phyloP scores from a whole-genome alignment of 1,284 basidiomycete genomes.

The Dichomitus squalens region DNA sequence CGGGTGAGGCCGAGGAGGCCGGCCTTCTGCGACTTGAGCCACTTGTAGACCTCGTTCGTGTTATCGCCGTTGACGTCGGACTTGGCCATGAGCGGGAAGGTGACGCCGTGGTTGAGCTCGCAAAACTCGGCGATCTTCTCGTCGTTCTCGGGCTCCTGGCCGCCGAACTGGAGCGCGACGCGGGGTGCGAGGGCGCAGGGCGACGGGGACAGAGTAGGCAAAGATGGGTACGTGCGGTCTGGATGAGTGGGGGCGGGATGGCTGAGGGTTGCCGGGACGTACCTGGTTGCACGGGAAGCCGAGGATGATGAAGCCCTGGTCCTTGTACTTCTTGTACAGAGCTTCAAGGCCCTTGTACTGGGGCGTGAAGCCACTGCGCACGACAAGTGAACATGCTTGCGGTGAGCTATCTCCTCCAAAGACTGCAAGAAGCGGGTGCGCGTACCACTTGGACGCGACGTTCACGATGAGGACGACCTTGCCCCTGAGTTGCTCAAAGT shows the following conservation, averaged over 20 bases:
- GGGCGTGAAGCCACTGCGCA: slow-evolving; percentile 78
- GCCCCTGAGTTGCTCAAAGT: slow-evolving; percentile 71
- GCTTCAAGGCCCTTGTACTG: slow-evolving; percentile 88
- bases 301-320: slow-evolving; percentile 74
- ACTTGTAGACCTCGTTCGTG: slow-evolving; percentile 83
- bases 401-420: neutral
- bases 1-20: slow-evolving; percentile 74
- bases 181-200: neutral
- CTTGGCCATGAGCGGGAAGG: slow-evolving; percentile 86
- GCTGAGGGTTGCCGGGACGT: slow-evolving; percentile 19
- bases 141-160: slow-evolving; percentile 78
- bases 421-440: neutral
- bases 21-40: slow-evolving; percentile 80
- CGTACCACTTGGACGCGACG: slow-evolving; percentile 72
- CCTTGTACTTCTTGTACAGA: slow-evolving; percentile 84
- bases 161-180: slow-evolving; percentile 55
- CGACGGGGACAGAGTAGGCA: neutral
- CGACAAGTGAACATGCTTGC: neutral
- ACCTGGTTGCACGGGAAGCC: slow-evolving; percentile 96
- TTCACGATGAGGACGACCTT: slow-evolving; percentile 80
- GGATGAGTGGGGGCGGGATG: neutral
- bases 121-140: slow-evolving; percentile 70
- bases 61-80: slow-evolving; percentile 89
- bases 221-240: neutral
- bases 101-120: slow-evolving; percentile 78